These are phyloP conservation scores for Raffaelea arxii DNA, from an alignment of 2,329 filamentous ascomycete genomes.

Conservation along the genomic window DNA sequence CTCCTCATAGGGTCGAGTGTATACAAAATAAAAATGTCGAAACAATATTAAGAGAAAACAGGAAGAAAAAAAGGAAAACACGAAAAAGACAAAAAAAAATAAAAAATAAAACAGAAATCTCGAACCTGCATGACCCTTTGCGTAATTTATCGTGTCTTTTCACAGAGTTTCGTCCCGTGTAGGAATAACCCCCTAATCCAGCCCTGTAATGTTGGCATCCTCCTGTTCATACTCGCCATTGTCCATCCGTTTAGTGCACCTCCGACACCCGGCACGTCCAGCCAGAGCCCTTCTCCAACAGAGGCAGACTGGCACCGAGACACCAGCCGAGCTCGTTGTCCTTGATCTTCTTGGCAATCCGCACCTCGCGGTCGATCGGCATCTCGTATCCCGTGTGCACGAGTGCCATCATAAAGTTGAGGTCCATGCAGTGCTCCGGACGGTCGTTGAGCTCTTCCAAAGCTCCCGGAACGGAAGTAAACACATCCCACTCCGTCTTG, in stretches of 20 bases:
- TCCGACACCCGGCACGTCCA: constrained; percentile 85
- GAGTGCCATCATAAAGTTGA: constrained; percentile 92
- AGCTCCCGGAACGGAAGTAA: constrained; percentile 65
- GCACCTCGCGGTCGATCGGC: constrained; percentile 91
- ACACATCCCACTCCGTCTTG: constrained; percentile 67
- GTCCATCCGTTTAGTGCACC: constrained; percentile 40
- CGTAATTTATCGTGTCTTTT: too few species aligned
- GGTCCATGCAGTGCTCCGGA: constrained; percentile 86
- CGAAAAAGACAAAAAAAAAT: neutral
- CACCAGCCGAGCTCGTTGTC: constrained; percentile 97
- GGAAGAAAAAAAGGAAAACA: neutral
- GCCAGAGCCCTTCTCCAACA: constrained; percentile 71
- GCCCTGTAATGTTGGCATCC: neutral
- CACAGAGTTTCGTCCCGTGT: too few species aligned
- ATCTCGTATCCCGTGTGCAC: constrained; percentile 96
- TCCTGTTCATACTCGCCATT: neutral
- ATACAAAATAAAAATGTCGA: neutral
- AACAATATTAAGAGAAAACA: neutral
- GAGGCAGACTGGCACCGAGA: constrained; percentile 83
- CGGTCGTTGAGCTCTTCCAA: constrained; percentile 70
- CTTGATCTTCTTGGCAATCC: constrained; percentile 98
- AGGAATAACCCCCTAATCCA: too few species aligned
- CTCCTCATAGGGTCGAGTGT: neutral
- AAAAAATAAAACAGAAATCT: too few species aligned
- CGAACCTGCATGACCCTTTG: too few species aligned